Conservation (phyloP, 73 alveolate genomes). For the Paramecium sexaurelia region DNA sequence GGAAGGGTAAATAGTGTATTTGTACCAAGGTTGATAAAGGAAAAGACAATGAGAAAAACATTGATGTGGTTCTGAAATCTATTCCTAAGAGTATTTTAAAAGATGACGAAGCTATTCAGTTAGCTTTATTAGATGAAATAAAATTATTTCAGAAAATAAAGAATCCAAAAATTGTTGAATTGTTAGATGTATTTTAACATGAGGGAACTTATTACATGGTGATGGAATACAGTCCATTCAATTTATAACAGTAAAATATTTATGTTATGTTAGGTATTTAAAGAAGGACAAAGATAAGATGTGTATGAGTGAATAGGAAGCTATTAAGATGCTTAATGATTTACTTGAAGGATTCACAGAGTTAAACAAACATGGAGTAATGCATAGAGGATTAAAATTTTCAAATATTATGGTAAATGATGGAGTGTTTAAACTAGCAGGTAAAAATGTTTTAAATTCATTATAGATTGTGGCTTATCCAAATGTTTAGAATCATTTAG, state of each 20-base stretch:
- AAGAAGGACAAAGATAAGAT: background rate
- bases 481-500: constrained; percentile 32
- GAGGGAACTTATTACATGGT: constrained; percentile 15
- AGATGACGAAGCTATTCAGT: constrained; percentile 30
- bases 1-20: background rate
- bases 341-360: constrained; percentile 54
- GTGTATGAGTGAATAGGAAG: constrained; percentile 17
- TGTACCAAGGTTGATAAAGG: background rate
- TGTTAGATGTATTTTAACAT: background rate
- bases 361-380: constrained; percentile 60
- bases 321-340: constrained; percentile 51
- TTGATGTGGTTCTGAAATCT: constrained; percentile 1
- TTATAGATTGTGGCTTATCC: constrained; percentile 19
- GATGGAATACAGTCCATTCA: background rate
- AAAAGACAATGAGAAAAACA: background rate
- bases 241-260: constrained; percentile 41
- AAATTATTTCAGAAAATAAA: background rate
- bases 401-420: constrained; percentile 69
- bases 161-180: background rate
- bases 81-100: constrained; percentile 31
- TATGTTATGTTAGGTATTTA: background rate
- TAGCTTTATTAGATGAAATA: constrained; percentile 18
- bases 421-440: constrained; percentile 65
- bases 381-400: constrained; percentile 74
- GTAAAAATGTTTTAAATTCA: background rate